Base-by-base conservation (phyloP, 257 asterid genomes). In the Solanum rostratum region DNA sequence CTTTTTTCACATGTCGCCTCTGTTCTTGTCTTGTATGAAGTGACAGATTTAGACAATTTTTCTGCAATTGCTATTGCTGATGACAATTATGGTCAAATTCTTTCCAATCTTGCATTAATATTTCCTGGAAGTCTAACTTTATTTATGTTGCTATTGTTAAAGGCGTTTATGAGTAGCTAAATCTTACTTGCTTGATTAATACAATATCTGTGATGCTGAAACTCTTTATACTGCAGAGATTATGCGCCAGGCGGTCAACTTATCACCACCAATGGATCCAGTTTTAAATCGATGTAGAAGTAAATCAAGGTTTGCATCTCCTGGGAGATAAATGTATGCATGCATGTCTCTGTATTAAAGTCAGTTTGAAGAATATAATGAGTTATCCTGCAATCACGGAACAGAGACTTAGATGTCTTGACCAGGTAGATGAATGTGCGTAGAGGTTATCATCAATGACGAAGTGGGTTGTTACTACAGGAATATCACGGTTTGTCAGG, bases 221-320 rank as follows among this genome's bases (percentile, higher is more conserved):
- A 81, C 70, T 62, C 82, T 49, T 69, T 16, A n/a, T 76, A 62
- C 27, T 90, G 70, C 97, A 96, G 99, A 96, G 90, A 92, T 92
- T 76, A 84, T 93, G 93, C 97, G 99, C 19, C 99, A 92, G 88
- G 94, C 97, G 60, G 95, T 88, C 53, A 95, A 91, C 86, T 90
- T 93, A 84, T 93, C 98, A 20, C 95, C 99, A 57, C 98, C 98
- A 49, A 95, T 91, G 83, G 98, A 96, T 60, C 91, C 89, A 83
- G 81, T 88, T 55, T 53, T 89, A 84, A 92, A 89, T 85, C 87
- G 93, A 52, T 89, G 86, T 69, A 95, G 84, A 86, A 97, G 93
- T 74, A 93, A 94, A 79, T 88, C 83, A 79, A 90, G 92, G 86
- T 89, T 92, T 90, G 94, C 95, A 85, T 93, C 97, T 85, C 98